A percentile compares a stretch with the other conserved stretches of the same genome.
Evolutionary conservation across 1,139 yeast genomes (phyloP).

Genomic region (Yamadazyma kanchanaburiensis): DNA sequence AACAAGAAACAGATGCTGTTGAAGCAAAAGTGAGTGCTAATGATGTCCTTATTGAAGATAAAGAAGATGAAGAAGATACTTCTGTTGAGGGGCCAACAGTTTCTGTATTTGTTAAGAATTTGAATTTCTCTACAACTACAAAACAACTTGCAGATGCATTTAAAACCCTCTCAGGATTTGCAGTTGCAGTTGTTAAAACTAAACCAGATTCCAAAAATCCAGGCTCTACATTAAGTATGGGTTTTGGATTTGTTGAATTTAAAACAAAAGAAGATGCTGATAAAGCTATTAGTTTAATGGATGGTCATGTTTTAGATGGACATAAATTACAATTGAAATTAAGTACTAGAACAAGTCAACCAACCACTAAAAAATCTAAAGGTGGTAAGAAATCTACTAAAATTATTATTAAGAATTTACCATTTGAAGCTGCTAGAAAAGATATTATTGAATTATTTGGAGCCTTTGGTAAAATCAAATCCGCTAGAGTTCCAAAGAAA

Average conservation of each 20-base stretch:
- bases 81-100: conserved; percentile 66
- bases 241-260: conserved; percentile 95
- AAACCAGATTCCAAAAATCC: conserved; percentile 82
- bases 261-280: conserved; percentile 74
- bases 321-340: conserved; percentile 86
- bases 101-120: conserved; percentile 86
- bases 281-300: conserved; percentile 68
- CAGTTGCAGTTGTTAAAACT: conserved; percentile 78
- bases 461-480: conserved; percentile 89
- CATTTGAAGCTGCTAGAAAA: conserved; percentile 92
- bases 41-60: conserved; percentile 24
- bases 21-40: conserved; percentile 29
- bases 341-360: conserved; percentile 65
- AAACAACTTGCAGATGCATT: conserved; percentile 58
- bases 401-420: conserved; percentile 91
- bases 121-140: conserved; percentile 78
- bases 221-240: conserved; percentile 79
- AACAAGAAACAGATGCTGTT: conserved; percentile 19
- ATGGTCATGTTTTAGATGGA: conserved; percentile 81
- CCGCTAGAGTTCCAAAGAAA: conserved; percentile 95
- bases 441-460: conserved; percentile 89
- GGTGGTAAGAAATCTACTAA: conserved; percentile 48
- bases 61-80: conserved; percentile 34
- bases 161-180: conserved; percentile 72
- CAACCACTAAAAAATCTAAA: conserved; percentile 27